phyloP scores from a whole-genome alignment of 345 rosid species.

The Dipteronia sinensis region DNA sequence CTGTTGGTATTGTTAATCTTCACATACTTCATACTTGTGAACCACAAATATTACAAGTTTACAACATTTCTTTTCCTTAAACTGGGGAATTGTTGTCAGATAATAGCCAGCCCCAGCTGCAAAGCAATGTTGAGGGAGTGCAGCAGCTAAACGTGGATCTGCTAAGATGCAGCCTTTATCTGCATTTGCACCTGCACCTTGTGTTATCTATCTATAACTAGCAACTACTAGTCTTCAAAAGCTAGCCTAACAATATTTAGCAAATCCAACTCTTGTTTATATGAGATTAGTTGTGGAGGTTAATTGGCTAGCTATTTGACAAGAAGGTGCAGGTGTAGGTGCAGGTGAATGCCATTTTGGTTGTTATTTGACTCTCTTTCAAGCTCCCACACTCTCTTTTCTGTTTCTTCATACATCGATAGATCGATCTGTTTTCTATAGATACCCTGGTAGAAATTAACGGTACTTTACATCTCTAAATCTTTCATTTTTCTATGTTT shows the following conservation, averaged over 20 bases:
- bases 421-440: neutral
- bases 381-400: neutral
- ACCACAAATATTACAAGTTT: neutral
- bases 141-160: neutral
- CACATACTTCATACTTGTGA: neutral
- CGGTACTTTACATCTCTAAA: neutral
- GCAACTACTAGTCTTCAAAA: neutral
- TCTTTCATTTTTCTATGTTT: neutral
- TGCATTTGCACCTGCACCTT: constrained; percentile 81
- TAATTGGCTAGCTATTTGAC: too few species aligned
- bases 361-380: neutral
- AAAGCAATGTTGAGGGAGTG: too few species aligned
- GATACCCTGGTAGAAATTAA: neutral
- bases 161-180: constrained; percentile 51
- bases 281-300: neutral
- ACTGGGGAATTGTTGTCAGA: neutral
- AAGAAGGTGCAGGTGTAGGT: constrained; percentile 49
- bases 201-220: neutral
- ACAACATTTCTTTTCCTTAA: too few species aligned
- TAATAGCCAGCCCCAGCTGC: neutral
- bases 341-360: constrained; percentile 62
- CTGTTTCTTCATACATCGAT: neutral
- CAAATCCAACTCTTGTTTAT: neutral
- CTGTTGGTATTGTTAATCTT: neutral
- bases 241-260: neutral